phyloP scores from a whole-genome alignment of 2,329 filamentous ascomycete genomes.

The Stachybotrys echinatus region DNA sequence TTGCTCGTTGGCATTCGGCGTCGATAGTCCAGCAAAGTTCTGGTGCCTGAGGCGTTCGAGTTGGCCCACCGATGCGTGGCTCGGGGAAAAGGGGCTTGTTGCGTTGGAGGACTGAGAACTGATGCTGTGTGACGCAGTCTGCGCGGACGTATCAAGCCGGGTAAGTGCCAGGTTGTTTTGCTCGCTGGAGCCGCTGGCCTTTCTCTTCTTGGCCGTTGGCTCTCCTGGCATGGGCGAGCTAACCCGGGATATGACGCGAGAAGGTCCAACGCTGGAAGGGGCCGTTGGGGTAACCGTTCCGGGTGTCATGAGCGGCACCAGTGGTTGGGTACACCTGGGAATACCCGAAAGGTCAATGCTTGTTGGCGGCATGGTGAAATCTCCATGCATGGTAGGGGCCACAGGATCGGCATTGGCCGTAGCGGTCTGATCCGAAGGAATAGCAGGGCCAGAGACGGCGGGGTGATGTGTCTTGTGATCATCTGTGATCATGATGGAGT shows the following conservation, averaged over 20 bases:
- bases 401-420: background rate
- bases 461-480: constrained; percentile 81
- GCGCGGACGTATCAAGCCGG: constrained; percentile 58
- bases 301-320: constrained; percentile 23
- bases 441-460: constrained; percentile 25
- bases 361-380: constrained; percentile 55
- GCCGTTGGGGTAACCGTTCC: constrained; percentile 25
- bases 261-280: constrained; percentile 8
- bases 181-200: constrained; percentile 68
- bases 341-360: constrained; percentile 58
- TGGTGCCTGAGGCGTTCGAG: constrained; percentile 40
- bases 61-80: constrained; percentile 35
- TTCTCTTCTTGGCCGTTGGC: constrained; percentile 73
- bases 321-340: constrained; percentile 40
- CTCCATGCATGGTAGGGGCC: constrained; percentile 11
- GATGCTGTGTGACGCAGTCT: constrained; percentile 25
- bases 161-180: constrained; percentile 79
- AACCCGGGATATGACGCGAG: constrained; percentile 59
- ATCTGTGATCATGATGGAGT: constrained; percentile 94
- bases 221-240: constrained; percentile 64
- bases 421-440: constrained; percentile 11
- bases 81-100: constrained; percentile 51
- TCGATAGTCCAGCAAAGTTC: constrained; percentile 50
- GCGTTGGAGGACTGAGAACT: constrained; percentile 30
- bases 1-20: constrained; percentile 61